These are phyloP conservation scores for Capronia americana DNA, from an alignment of 2,329 filamentous ascomycete species.

Conservation along the genomic window DNA sequence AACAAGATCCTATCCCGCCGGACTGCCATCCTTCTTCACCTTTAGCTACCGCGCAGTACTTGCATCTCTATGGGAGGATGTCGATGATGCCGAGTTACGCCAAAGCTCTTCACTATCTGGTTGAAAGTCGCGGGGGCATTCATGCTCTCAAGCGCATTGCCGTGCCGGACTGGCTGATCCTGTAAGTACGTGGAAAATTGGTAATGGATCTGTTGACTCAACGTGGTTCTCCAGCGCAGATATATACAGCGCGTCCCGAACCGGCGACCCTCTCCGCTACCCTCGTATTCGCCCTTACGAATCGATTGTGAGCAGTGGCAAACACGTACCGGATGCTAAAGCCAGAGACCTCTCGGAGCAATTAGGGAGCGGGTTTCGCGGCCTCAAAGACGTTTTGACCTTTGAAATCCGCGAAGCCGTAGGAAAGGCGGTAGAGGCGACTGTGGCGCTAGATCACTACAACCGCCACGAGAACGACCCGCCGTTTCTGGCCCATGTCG, in stretches of 20 bases:
- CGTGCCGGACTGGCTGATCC: not conserved
- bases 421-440: not conserved
- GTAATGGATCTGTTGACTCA: not conserved
- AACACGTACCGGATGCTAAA: not conserved
- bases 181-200: not conserved
- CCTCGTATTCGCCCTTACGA: not conserved
- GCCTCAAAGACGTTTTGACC: not conserved
- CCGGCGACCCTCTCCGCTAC: not conserved
- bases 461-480: not conserved
- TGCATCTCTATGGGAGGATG: not conserved
- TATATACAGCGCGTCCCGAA: not conserved
- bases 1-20: not conserved
- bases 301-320: not conserved
- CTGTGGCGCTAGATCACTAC: not conserved
- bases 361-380: not conserved
- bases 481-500: not conserved
- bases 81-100: not conserved
- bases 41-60: not conserved
- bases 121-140: not conserved
- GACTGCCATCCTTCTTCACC: not conserved
- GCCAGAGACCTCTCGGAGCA: not conserved
- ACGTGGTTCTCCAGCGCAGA: not conserved
- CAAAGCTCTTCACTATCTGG: not conserved
- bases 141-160: not conserved
- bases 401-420: not conserved